Evolutionary conservation across 2,329 filamentous ascomycete species (phyloP).

Genomic region (Delphinella strobiligena): DNA sequence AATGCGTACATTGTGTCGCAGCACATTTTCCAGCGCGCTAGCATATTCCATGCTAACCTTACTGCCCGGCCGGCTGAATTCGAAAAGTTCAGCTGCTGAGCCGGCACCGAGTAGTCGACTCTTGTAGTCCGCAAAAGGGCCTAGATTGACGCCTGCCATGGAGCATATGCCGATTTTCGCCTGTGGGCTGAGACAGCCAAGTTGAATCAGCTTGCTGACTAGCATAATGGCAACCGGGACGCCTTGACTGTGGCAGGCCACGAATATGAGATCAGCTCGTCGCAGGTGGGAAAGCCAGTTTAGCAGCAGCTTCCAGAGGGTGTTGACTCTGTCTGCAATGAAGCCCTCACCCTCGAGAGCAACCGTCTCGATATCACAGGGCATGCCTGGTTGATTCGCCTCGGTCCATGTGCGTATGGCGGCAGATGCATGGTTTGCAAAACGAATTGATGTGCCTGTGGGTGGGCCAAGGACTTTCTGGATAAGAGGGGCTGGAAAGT

Average conservation of each 20-base stretch:
- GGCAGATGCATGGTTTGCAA: constrained; percentile 75
- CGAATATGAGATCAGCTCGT: constrained; percentile 73
- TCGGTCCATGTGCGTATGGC: constrained; percentile 77
- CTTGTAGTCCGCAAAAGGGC: constrained; percentile 85
- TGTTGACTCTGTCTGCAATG: constrained; percentile 77
- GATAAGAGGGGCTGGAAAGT: constrained; percentile 78
- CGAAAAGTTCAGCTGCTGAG: constrained; percentile 86
- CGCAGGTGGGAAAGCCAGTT: constrained; percentile 92
- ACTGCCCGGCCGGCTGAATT: constrained; percentile 75
- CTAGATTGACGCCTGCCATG: constrained; percentile 84
- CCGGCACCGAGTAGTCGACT: constrained; percentile 71
- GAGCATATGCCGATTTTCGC: constrained; percentile 75
- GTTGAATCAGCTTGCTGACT: constrained; percentile 79
- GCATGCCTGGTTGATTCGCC: constrained; percentile 43
- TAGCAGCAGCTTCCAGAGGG: constrained; percentile 84
- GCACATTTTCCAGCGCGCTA: constrained; percentile 57
- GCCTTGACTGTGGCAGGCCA: constrained; percentile 93
- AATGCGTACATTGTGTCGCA: constrained; percentile 70
- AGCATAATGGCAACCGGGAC: constrained; percentile 91
- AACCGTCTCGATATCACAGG: constrained; percentile 82
- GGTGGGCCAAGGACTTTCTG: constrained; percentile 89
- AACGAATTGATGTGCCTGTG: constrained; percentile 87
- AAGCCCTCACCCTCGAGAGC: constrained; percentile 90
- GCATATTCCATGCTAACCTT: constrained; percentile 73
- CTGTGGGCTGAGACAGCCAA: constrained; percentile 62